These are phyloP conservation scores for Ophiostoma tasmaniense DNA, from an alignment of 2,329 filamentous ascomycete genomes.

Conservation along the genomic window DNA sequence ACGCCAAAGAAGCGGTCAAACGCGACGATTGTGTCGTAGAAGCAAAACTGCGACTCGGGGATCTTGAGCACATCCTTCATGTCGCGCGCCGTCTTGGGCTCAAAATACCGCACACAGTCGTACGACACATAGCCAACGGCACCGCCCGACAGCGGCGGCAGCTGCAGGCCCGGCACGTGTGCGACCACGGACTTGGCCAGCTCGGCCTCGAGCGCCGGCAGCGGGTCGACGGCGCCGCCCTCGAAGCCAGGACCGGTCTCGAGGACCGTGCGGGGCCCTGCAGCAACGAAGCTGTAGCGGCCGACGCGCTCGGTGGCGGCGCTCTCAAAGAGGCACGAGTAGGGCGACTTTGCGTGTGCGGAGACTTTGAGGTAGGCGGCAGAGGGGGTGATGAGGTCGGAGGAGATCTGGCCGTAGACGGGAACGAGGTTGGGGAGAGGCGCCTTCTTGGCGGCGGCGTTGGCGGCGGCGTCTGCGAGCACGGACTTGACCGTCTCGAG, in stretches of 20 bases:
- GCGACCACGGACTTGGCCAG: slow-evolving; percentile 71
- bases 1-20: slow-evolving; percentile 93
- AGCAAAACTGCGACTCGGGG: slow-evolving; percentile 92
- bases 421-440: slow-evolving; percentile 21
- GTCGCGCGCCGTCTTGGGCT: slow-evolving; percentile 85
- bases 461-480: slow-evolving; percentile 16
- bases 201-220: slow-evolving; percentile 74
- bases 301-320: slow-evolving; percentile 86
- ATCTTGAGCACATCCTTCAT: slow-evolving; percentile 83
- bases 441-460: neutral
- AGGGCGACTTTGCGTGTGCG: slow-evolving; percentile 53
- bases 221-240: slow-evolving; percentile 74
- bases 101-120: slow-evolving; percentile 81
- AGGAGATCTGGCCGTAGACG: slow-evolving; percentile 32
- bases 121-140: slow-evolving; percentile 96
- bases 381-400: slow-evolving; percentile 90
- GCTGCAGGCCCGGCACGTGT: slow-evolving; percentile 68
- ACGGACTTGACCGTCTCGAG: slow-evolving; percentile 23
- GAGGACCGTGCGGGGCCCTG: slow-evolving; percentile 69
- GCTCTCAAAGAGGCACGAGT: slow-evolving; percentile 89
- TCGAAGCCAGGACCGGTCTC: slow-evolving; percentile 75
- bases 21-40: slow-evolving; percentile 88
- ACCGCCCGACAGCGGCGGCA: slow-evolving; percentile 83
- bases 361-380: slow-evolving; percentile 89
- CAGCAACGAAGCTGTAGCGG: slow-evolving; percentile 80